Evolutionary conservation across 139 green algal genomes (phyloP).

Genomic region (Tetradesmus obliquus): DNA sequence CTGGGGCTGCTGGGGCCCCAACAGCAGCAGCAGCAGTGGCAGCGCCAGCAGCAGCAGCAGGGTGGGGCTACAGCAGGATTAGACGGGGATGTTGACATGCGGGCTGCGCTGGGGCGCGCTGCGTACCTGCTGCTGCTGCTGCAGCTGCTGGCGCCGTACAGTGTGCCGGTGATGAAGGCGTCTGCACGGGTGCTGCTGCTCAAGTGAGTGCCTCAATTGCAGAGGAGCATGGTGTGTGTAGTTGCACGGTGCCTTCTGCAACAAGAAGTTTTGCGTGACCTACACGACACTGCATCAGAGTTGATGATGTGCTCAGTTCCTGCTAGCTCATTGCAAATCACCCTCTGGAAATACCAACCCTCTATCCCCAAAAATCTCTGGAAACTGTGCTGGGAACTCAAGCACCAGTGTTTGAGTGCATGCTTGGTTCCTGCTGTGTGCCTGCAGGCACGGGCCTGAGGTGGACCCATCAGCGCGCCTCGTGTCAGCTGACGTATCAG

Average conservation of each 20-base stretch:
- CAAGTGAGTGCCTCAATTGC: conserved; percentile 3
- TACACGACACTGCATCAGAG: too few relatives aligned
- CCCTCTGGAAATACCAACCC: neutral
- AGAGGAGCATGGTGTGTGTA: too few relatives aligned
- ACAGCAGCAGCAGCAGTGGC: conserved; percentile 6
- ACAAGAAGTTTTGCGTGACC: too few relatives aligned
- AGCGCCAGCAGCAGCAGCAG: conserved; percentile 24
- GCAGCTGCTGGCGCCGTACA: neutral
- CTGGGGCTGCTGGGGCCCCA: neutral
- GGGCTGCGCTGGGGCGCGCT: neutral
- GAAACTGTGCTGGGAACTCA: too few relatives aligned
- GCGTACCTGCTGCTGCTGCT: conserved; percentile 36
- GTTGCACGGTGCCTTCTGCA: too few relatives aligned
- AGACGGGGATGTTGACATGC: neutral
- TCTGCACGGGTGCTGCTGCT: neutral
- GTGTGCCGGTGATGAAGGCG: neutral
- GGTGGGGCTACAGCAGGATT: neutral
- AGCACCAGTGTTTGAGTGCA: neutral
- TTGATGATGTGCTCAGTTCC: neutral
- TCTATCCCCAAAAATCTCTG: too few relatives aligned
- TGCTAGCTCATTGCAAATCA: neutral
- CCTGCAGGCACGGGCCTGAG: conserved; percentile 19
- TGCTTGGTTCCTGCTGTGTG: neutral
- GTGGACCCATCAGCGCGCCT: conserved; percentile 4
- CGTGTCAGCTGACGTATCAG: neutral